phyloP scores from a whole-genome alignment of 2,329 filamentous ascomycete genomes.

The Exophiala sp. region DNA sequence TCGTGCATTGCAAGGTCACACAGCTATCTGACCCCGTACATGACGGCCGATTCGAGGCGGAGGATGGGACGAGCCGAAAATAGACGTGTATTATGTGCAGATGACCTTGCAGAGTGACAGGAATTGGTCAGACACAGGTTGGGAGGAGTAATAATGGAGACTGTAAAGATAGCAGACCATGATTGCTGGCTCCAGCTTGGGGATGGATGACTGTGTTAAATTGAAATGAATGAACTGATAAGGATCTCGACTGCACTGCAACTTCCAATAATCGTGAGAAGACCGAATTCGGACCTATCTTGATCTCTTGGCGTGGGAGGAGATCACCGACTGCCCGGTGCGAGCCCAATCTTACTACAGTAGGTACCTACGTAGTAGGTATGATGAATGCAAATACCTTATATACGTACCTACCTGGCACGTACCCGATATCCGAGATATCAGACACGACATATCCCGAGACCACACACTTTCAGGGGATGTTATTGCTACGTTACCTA shows the following conservation, averaged over 20 bases:
- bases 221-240: too few species aligned
- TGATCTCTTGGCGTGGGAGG: constrained; percentile 23
- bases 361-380: too few species aligned
- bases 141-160: too few species aligned
- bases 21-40: neutral
- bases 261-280: neutral
- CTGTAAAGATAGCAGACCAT: neutral
- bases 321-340: constrained; percentile 13
- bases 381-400: too few species aligned
- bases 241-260: constrained; percentile 1
- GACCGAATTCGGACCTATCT: constrained; percentile 7
- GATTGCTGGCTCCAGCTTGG: too few species aligned
- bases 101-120: constrained; percentile 26
- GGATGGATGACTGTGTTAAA: too few species aligned
- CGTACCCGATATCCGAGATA: too few species aligned
- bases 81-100: constrained; percentile 18
- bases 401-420: too few species aligned
- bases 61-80: constrained; percentile 20
- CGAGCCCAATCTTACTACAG: too few species aligned
- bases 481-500: too few species aligned
- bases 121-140: constrained; percentile 19
- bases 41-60: constrained; percentile 8
- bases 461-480: too few species aligned
- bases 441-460: too few species aligned
- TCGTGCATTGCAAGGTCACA: neutral